Evolutionary conservation across 306 rosid genomes (phyloP).

Genomic region (Dalbergia cultrata): DNA sequence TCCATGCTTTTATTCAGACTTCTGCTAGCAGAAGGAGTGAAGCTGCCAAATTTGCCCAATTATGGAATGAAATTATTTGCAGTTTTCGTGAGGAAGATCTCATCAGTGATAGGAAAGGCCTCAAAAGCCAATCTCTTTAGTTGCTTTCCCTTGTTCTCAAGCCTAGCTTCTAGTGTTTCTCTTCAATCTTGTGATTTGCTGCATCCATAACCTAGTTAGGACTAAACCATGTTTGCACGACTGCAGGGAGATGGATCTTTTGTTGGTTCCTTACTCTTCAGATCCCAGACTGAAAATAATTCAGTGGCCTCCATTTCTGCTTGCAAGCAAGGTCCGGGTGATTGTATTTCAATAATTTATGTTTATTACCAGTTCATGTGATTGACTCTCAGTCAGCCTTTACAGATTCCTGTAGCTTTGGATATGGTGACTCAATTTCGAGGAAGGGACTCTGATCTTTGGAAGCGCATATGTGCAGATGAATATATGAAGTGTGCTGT

Average conservation of each 20-base stretch:
- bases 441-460: conserved; percentile 87
- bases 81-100: conserved; percentile 98
- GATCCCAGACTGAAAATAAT: conserved; percentile 83
- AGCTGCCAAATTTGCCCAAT: conserved; percentile 96
- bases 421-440: conserved; percentile 95
- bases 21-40: conserved; percentile 88
- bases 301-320: conserved; percentile 99
- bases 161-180: conserved; percentile 43
- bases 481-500: conserved; percentile 98
- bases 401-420: conserved; percentile 93
- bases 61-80: conserved; percentile 97
- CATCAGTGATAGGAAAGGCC: conserved; percentile 86
- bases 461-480: conserved; percentile 96
- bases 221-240: conserved; percentile 49
- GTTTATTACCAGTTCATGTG: conserved; percentile 38
- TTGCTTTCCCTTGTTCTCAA: conserved; percentile 31
- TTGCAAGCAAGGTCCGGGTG: conserved; percentile 85
- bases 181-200: conserved; percentile 34
- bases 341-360: conserved; percentile 40
- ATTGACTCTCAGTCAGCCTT: conserved; percentile 54
- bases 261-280: conserved; percentile 91
- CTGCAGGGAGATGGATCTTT: conserved; percentile 95
- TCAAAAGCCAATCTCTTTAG: conserved; percentile 38
- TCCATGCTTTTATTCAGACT: conserved; percentile 57
- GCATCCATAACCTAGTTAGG: conserved; percentile 33